Base-by-base conservation (phyloP, 2,329 filamentous ascomycete species). In the Monosporascus sp. region DNA sequence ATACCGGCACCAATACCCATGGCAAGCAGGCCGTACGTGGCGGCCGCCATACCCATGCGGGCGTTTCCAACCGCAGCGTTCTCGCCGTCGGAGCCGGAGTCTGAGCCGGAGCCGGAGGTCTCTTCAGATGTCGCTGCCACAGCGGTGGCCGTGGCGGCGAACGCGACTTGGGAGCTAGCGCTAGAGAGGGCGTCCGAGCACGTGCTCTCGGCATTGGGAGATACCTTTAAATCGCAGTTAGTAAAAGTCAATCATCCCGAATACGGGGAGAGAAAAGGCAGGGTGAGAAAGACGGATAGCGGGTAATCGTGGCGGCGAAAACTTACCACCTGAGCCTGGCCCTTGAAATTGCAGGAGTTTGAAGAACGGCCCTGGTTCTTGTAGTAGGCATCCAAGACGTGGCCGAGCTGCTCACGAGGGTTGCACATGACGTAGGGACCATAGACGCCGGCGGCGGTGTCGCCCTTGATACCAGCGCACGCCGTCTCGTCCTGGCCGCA, bases 371-470 rank as follows among this genome's bases (percentile, higher is more conserved):
- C 73, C 58, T 84, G 73, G 59, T 70, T 72, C 31, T 69, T 58
- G 68, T 81, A 82, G 71, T 86, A 87, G 56, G 78, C 70, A 70
- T 86, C 78, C 57, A 86, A 74, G 49, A 78, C 80, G 65, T 80
- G 84, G 48, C 76, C 78, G 37, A 87, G 76, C 70, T 85, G 77
- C 69, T 86, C 74, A 59, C 76, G 78, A 58, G 79, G 60, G 63
- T 77, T 78, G 75, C 84, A 87, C 79, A 85, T 84, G 70, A 79
- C 76, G 72, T 86, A 87, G 19, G 82, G 78, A 53, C 84, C 84
- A 65, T 84, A 87, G 53, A 72, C 69, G 56, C 81, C 84, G 35
- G 72, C 72, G 55, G 76, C 77, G 26, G 73, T 74, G 65, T 86
- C 81, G 54, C 72, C 71, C 62, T 71, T 72, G 67, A 87, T 84